Percentiles rank a stretch among this genome's conserved stretches.
phyloP scores from a whole-genome alignment of 176 grass and related monocot species.

The Aegilops sharonensis region DNA sequence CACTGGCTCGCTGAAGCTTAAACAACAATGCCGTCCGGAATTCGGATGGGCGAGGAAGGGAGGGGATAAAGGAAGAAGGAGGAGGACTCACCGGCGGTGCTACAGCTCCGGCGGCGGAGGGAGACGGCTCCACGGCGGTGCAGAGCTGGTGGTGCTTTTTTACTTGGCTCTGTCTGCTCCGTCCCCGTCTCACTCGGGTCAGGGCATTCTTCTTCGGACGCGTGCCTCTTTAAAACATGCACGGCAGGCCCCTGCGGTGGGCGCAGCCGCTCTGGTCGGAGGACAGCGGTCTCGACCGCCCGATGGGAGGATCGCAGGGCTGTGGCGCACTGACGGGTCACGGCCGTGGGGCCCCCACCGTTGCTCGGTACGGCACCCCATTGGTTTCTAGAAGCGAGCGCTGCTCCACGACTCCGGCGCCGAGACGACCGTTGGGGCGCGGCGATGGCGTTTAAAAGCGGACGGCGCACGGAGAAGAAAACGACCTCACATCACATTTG shows the following conservation, averaged over 20 bases:
- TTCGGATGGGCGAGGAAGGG: no score
- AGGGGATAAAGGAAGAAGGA: not conserved
- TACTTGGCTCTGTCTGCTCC: not conserved
- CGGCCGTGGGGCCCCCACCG: not conserved
- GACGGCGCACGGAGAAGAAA: not conserved
- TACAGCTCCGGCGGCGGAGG: not conserved
- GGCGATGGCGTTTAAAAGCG: constrained; percentile 15
- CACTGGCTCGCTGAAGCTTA: not conserved
- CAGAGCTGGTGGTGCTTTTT: not conserved
- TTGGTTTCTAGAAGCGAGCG: not conserved
- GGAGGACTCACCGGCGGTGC: constrained; percentile 16
- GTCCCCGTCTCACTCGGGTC: not conserved
- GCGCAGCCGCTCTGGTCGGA: not conserved
- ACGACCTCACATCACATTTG: not conserved
- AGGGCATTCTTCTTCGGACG: not conserved
- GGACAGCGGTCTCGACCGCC: not conserved
- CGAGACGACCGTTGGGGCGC: constrained; percentile 41
- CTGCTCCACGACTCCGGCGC: not conserved
- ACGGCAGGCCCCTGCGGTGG: not conserved
- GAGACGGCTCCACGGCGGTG: not conserved
- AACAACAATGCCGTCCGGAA: not conserved
- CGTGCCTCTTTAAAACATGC: constrained; percentile 29
- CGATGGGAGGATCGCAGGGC: constrained; percentile 24
- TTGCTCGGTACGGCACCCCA: not conserved
- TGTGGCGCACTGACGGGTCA: not conserved